Base-by-base conservation (phyloP, 75 land plant species). In the Picea glauca region DNA sequence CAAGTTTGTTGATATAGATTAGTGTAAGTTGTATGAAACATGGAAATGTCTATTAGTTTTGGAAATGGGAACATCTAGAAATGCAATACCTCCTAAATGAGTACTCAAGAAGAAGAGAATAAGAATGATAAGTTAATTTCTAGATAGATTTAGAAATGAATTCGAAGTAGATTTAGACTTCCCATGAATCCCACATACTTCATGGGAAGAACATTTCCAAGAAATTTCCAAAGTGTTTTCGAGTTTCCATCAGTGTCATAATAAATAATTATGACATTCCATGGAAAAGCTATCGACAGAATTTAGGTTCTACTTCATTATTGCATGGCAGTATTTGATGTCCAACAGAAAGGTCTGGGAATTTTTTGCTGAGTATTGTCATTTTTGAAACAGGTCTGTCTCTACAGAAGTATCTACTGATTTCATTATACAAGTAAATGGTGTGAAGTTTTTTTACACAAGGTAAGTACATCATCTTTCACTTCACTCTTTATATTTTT, bases 311-410 rank as follows among this genome's bases (percentile, higher is more conserved):
- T 58, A 6, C 72, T 65, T 76, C 56, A 57, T 77, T 63, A 50
- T 35, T 79, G 77, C 90, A 93, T 96, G 86, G 78, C 88, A 21
- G 87, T 93, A 3, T 83, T 81, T 30, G 85, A 92, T 17, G 98
- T 91, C 75, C 89, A 93, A 9, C 81, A 85, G 5, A 91, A 91
- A 82, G 96, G 93, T 82, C 84, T 93, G 60, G 79, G 80, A 59
- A 67, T 95, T 77, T 84, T 90, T 43, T 76, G 85, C 88, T 31
- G 84, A 46, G 74, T 85, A 79, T 76, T 93, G 84, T 79, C 79
- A 83, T 26, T 91, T 95, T 94, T 96, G 93, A 87, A 62, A 61
- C 85, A 92, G 91, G 86, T 83, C 86, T 78, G 91, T 90, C 20
- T 83, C 81, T 33, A 76, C 86, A 40, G 90, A 92, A 31, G 78